phyloP scores from a whole-genome alignment of 2,329 filamentous ascomycete genomes.

The Pseudocercospora vitis region DNA sequence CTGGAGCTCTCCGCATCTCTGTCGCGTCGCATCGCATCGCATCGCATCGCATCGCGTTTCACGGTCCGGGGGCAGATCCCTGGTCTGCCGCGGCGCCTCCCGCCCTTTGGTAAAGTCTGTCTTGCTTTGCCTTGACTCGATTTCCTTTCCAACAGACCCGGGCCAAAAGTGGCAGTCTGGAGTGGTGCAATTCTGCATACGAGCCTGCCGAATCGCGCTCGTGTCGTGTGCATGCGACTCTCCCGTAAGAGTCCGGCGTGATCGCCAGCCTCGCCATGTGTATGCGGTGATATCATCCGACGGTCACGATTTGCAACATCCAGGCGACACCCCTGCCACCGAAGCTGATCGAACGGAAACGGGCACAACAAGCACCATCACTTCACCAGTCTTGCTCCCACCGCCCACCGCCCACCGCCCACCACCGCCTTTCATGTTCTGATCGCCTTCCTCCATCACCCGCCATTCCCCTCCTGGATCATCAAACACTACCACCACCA shows the following conservation, averaged over 20 bases:
- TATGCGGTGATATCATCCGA: conserved; percentile 5
- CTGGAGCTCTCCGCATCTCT: neutral
- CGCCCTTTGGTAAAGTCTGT: neutral
- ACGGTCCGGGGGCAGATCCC: neutral
- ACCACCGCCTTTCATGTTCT: neutral
- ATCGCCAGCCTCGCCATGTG: neutral
- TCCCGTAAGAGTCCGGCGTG: neutral
- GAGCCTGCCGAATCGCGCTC: no score
- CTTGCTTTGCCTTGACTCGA: neutral
- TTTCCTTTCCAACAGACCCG: no score
- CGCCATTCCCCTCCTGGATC: no score
- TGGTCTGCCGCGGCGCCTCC: neutral
- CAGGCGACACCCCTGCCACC: conserved; percentile 2
- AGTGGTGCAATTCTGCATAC: no score
- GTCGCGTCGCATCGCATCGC: no score
- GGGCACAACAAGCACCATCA: neutral
- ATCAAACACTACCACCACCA: neutral
- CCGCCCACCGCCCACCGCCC: neutral
- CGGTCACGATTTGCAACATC: conserved; percentile 6
- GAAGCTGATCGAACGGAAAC: conserved; percentile 1
- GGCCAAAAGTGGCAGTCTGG: no score
- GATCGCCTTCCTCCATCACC: no score
- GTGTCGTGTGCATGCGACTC: conserved; percentile 2
- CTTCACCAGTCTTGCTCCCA: neutral
- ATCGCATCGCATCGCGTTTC: neutral